Percentiles rank a stretch among this genome's conserved stretches.
These are phyloP conservation scores for Elsinoe australis DNA, from an alignment of 2,329 filamentous ascomycete species.

Conservation along the genomic window DNA sequence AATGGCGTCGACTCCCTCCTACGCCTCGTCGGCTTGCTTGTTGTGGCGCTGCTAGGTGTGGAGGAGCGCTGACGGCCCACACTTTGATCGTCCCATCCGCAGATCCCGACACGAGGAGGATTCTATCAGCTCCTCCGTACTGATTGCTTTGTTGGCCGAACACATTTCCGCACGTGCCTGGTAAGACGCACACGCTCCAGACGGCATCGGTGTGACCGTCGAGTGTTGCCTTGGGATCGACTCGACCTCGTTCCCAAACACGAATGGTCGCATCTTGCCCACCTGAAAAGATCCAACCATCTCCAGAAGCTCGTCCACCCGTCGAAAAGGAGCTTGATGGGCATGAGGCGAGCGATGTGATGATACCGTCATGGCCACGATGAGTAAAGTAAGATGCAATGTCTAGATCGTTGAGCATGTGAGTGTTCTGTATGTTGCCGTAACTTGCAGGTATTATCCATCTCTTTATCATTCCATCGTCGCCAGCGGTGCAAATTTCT, in stretches of 20 bases:
- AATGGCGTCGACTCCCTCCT: constrained; percentile 76
- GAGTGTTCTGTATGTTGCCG: constrained; percentile 47
- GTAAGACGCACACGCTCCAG: constrained; percentile 89
- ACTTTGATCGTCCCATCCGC: constrained; percentile 88
- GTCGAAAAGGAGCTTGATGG: constrained; percentile 84
- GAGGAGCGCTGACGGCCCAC: constrained; percentile 89
- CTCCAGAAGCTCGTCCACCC: constrained; percentile 76
- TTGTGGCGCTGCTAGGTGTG: constrained; percentile 74
- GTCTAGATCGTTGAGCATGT: constrained; percentile 69
- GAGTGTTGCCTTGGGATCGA: constrained; percentile 90
- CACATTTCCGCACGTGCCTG: constrained; percentile 68
- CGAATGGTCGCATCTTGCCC: constrained; percentile 88
- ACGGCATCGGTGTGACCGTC: constrained; percentile 94
- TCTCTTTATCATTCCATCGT: constrained; percentile 91
- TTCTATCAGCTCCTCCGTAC: constrained; percentile 74
- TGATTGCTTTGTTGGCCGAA: constrained; percentile 61
- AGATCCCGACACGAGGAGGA: constrained; percentile 82
- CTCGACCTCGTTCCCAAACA: constrained; percentile 89
- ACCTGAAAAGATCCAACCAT: constrained; percentile 98
- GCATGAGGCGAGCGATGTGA: constrained; percentile 80
- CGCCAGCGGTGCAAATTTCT: constrained; percentile 91
- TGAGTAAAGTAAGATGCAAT: constrained; percentile 93
- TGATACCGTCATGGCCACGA: constrained; percentile 82
- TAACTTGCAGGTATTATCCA: constrained; percentile 88
- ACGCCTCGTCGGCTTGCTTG: constrained; percentile 60